These are phyloP conservation scores for Cryptosporidium ryanae DNA, from an alignment of 169 alveolate genomes.

Conservation along the genomic window DNA sequence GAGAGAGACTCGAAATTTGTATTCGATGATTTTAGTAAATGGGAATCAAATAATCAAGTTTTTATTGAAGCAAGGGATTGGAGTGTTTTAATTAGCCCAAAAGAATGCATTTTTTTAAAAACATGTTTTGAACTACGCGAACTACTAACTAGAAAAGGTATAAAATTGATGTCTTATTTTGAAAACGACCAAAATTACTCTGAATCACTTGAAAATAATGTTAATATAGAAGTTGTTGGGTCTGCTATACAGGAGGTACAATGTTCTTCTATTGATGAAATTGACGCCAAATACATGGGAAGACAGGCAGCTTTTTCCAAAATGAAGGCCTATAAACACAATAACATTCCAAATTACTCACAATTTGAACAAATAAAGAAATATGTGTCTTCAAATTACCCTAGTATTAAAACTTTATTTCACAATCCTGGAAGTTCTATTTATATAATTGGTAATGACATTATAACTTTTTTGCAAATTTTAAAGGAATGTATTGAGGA, in stretches of 20 bases:
- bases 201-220: neutral
- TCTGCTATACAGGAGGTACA: neutral
- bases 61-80: slow-evolving; percentile 75
- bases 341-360: slow-evolving; percentile 57
- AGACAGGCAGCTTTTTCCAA: slow-evolving; percentile 30
- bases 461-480: slow-evolving; percentile 44
- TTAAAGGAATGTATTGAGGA: slow-evolving; percentile 23
- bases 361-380: slow-evolving; percentile 48
- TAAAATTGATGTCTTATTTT: slow-evolving; percentile 52
- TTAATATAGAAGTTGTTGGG: neutral
- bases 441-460: slow-evolving; percentile 62
- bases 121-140: slow-evolving; percentile 65
- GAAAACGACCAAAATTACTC: slow-evolving; percentile 1
- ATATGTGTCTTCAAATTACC: slow-evolving; percentile 8
- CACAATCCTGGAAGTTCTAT: slow-evolving; percentile 58
- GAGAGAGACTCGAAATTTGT: neutral
- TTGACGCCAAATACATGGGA: slow-evolving; percentile 30
- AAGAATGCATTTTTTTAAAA: slow-evolving; percentile 62
- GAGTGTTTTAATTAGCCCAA: slow-evolving; percentile 59
- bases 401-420: slow-evolving; percentile 26
- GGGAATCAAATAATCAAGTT: slow-evolving; percentile 34
- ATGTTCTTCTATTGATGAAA: slow-evolving; percentile 49
- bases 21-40: neutral
- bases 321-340: slow-evolving; percentile 10
- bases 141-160: slow-evolving; percentile 29